Conservation (phyloP, 2,329 filamentous ascomycete species). For the Ophiocordyceps australis region DNA sequence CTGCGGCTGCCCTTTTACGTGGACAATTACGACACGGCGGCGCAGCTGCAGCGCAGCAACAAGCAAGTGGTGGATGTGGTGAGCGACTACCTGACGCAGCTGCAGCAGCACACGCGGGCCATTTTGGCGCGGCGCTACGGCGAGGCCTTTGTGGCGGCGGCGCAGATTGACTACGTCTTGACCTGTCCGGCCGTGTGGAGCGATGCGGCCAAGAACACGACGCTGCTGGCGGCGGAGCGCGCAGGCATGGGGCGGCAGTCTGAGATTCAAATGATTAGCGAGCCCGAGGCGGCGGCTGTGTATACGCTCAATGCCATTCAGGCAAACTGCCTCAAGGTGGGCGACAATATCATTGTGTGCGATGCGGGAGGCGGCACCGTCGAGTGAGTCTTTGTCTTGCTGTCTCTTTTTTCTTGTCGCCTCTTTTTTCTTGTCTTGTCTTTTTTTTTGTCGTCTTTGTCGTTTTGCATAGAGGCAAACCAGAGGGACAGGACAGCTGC, state of each 20-base stretch:
- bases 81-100: slow-evolving; percentile 60
- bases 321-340: slow-evolving; percentile 52
- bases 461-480: background rate
- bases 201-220: slow-evolving; percentile 72
- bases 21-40: slow-evolving; percentile 57
- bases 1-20: slow-evolving; percentile 72
- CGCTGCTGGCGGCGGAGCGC: slow-evolving; percentile 56
- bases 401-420: no score
- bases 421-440: background rate
- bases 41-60: slow-evolving; percentile 54
- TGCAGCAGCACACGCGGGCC: slow-evolving; percentile 64
- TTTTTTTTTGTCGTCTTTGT: background rate
- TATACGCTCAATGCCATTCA: slow-evolving; percentile 68
- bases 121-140: slow-evolving; percentile 58
- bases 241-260: slow-evolving; percentile 59
- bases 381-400: slow-evolving; percentile 28
- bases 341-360: slow-evolving; percentile 46
- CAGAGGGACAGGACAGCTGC: background rate
- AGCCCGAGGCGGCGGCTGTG: slow-evolving; percentile 64
- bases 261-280: slow-evolving; percentile 62
- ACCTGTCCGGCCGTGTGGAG: slow-evolving; percentile 76
- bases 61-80: slow-evolving; percentile 68
- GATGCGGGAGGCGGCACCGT: slow-evolving; percentile 48
- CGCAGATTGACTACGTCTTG: slow-evolving; percentile 60
- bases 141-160: slow-evolving; percentile 59